Conservation (phyloP, 352 stramenopile species). For the Blastocystis sp. region DNA sequence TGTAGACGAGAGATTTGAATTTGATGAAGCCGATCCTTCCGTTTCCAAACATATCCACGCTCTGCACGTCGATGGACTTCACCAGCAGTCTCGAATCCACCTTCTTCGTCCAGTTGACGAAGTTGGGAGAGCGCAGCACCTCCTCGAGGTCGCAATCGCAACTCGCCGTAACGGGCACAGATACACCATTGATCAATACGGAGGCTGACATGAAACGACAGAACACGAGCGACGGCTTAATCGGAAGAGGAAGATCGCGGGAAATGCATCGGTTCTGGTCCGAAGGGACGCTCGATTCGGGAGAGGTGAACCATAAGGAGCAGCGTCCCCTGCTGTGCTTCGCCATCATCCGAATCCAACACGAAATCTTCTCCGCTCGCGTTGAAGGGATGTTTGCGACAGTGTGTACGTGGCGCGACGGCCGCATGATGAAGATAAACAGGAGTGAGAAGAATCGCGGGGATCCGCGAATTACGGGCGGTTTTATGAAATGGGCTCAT, state of each 20-base stretch:
- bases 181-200: constrained; percentile 41
- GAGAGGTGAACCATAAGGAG: too few relatives aligned
- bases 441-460: background rate
- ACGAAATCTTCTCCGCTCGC: too few relatives aligned
- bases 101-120: constrained; percentile 58
- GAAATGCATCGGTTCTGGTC: background rate
- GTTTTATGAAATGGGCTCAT: background rate
- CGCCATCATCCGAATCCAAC: too few relatives aligned
- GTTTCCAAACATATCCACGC: constrained; percentile 64
- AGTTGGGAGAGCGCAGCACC: constrained; percentile 42
- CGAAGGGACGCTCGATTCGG: too few relatives aligned
- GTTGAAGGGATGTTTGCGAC: too few relatives aligned
- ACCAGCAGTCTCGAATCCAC: constrained; percentile 49
- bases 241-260: background rate
- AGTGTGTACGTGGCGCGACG: too few relatives aligned
- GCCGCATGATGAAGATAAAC: background rate
- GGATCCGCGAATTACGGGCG: background rate
- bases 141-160: constrained; percentile 28
- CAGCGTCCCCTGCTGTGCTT: too few relatives aligned
- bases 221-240: background rate
- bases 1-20: constrained; percentile 62
- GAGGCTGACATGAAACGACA: constrained; percentile 38
- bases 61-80: constrained; percentile 56
- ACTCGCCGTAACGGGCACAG: constrained; percentile 45
- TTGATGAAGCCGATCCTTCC: constrained; percentile 68